phyloP scores from a whole-genome alignment of 306 rosid species.

The Carpinus fangiana region DNA sequence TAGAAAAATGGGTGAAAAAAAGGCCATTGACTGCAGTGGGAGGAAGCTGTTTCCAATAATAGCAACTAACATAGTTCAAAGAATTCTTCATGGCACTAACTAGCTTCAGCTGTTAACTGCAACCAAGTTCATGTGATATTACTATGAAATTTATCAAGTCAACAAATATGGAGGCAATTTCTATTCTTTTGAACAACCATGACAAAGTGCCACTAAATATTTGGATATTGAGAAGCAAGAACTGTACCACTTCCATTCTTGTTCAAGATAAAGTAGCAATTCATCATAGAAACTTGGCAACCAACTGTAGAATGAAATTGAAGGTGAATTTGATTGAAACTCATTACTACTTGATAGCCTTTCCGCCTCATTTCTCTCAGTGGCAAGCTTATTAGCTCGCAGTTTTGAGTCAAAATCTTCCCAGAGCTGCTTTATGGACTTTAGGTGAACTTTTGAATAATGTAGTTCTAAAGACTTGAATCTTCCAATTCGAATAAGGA shows the following conservation, averaged over 20 bases:
- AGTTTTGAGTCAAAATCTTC: constrained; percentile 79
- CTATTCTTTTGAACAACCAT: constrained; percentile 10
- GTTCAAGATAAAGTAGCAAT: constrained; percentile 93
- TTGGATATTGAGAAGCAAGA: constrained; percentile 23
- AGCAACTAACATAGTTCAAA: neutral
- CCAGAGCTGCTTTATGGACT: constrained; percentile 89
- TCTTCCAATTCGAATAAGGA: constrained; percentile 97
- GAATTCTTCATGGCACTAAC: neutral
- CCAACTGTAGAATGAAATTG: constrained; percentile 78
- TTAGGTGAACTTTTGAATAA: constrained; percentile 88
- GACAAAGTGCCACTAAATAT: constrained; percentile 15
- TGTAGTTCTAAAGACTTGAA: constrained; percentile 90
- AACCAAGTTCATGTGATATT: neutral
- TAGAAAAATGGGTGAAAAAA: neutral
- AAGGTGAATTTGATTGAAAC: constrained; percentile 48
- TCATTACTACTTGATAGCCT: constrained; percentile 48
- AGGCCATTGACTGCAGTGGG: neutral
- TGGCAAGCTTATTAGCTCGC: constrained; percentile 50
- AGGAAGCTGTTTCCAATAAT: neutral
- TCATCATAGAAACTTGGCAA: constrained; percentile 91
- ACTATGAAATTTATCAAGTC: neutral
- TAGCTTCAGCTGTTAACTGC: neutral
- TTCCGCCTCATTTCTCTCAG: constrained; percentile 64
- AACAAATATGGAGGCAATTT: neutral
- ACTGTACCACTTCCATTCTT: constrained; percentile 96